Conservation (phyloP, 257 asterid genomes). For the Thymus quinquecostatus region DNA sequence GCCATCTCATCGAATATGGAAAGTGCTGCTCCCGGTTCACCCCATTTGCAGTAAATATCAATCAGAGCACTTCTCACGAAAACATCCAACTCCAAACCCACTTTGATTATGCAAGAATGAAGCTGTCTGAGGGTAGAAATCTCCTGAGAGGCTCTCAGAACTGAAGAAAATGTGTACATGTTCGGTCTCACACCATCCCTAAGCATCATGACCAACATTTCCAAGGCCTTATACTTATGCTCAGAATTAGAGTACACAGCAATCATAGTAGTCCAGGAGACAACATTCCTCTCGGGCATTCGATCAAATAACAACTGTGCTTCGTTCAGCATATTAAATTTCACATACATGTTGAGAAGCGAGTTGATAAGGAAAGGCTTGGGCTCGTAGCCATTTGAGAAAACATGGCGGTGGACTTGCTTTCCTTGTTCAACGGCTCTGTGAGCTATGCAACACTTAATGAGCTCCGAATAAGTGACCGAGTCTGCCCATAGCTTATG, state of each 20-base stretch:
- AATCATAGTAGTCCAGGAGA: constrained; percentile 84
- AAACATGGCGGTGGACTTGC: constrained; percentile 63
- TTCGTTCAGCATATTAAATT: constrained; percentile 64
- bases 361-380: constrained; percentile 73
- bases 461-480: constrained; percentile 71
- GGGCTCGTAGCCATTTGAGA: constrained; percentile 75
- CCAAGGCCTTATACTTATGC: constrained; percentile 54
- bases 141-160: constrained; percentile 77
- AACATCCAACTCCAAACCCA: constrained; percentile 83
- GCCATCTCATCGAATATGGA: constrained; percentile 65
- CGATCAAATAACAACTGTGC: constrained; percentile 69
- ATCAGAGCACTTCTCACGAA: constrained; percentile 86
- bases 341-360: constrained; percentile 78
- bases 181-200: constrained; percentile 81
- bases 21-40: constrained; percentile 51
- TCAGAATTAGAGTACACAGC: constrained; percentile 57
- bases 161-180: constrained; percentile 88
- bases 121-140: constrained; percentile 51
- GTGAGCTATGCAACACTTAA: constrained; percentile 74
- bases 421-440: constrained; percentile 65
- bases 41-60: constrained; percentile 73
- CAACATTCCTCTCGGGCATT: constrained; percentile 67
- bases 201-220: constrained; percentile 69
- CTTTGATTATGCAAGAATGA: constrained; percentile 73
- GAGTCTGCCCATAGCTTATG: constrained; percentile 65